These are phyloP conservation scores for Fusarium foetens DNA, from an alignment of 2,329 filamentous ascomycete species.

Conservation along the genomic window DNA sequence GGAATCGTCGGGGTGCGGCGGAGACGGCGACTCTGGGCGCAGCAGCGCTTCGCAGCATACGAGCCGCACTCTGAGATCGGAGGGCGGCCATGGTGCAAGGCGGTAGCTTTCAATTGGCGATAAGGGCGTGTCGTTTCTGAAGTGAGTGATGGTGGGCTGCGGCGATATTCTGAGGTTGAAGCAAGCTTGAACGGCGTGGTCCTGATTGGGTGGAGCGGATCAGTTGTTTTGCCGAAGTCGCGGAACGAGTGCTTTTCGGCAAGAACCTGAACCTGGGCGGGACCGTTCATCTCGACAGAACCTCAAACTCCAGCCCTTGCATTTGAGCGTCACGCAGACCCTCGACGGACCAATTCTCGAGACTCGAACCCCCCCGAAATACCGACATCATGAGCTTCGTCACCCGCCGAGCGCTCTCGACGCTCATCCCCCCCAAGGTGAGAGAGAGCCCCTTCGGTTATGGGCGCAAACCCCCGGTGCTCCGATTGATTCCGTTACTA, in stretches of 20 bases:
- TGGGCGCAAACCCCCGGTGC: conserved; percentile 39
- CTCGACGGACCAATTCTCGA: conserved; percentile 47
- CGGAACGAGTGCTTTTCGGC: conserved; percentile 61
- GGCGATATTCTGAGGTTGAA: conserved; percentile 45
- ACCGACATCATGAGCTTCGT: conserved; percentile 88
- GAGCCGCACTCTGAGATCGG: conserved; percentile 64
- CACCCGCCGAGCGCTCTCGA: conserved; percentile 90
- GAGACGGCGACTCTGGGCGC: conserved; percentile 52
- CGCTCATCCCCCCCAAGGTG: conserved; percentile 99
- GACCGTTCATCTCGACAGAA: conserved; percentile 42
- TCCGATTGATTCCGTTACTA: conserved; percentile 52
- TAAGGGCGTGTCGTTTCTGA: conserved; percentile 29
- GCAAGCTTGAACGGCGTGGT: conserved; percentile 42
- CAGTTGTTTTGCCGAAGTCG: conserved; percentile 54
- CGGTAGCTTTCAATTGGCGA: conserved; percentile 43
- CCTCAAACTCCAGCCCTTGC: conserved; percentile 44
- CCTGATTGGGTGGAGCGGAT: conserved; percentile 57
- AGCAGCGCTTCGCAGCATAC: conserved; percentile 61
- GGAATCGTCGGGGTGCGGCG: conserved; percentile 63
- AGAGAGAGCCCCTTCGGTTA: conserved; percentile 46
- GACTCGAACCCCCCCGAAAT: conserved; percentile 37
- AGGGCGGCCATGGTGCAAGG: conserved; percentile 71
- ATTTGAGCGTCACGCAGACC: conserved; percentile 50
- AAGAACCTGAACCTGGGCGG: conserved; percentile 45
- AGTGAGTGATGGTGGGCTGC: conserved; percentile 43